These are phyloP conservation scores for Ceratobasidium sp. DNA, from an alignment of 1,284 basidiomycete species.

Conservation along the genomic window DNA sequence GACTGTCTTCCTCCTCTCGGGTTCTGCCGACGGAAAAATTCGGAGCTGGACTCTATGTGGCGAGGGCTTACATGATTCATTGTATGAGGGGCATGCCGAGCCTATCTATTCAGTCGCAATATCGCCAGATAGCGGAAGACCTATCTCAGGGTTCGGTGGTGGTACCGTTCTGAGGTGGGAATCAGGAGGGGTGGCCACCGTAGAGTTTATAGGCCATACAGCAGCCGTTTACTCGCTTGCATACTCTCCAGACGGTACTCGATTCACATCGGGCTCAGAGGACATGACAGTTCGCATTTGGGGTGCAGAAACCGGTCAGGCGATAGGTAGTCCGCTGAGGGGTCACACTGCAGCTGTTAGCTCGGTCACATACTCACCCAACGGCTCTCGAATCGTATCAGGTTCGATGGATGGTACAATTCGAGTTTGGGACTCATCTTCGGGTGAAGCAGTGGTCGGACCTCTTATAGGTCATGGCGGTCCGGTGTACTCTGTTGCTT, in stretches of 20 bases:
- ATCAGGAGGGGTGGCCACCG: too few relatives aligned
- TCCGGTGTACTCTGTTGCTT: not conserved
- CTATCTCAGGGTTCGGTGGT: too few relatives aligned
- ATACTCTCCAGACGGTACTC: not conserved
- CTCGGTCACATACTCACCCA: conserved; percentile 14
- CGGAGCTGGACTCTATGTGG: too few relatives aligned
- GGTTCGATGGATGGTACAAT: not conserved
- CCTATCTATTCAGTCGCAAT: too few relatives aligned
- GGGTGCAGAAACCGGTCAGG: not conserved
- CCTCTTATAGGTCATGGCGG: not conserved
- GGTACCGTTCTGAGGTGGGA: too few relatives aligned
- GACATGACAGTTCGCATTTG: not conserved
- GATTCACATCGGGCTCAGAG: not conserved
- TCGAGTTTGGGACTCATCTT: not conserved
- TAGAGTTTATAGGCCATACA: not conserved
- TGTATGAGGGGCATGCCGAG: too few relatives aligned
- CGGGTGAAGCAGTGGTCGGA: not conserved
- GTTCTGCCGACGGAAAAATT: too few relatives aligned
- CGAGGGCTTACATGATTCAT: too few relatives aligned
- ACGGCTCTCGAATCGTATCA: not conserved
- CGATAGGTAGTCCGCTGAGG: not conserved
- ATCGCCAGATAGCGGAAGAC: too few relatives aligned
- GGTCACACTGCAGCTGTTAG: not conserved
- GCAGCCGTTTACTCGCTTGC: not conserved
- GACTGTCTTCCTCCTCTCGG: too few relatives aligned